Percentiles rank a stretch among this genome's conserved stretches.
Evolutionary conservation across 768 basidiomycete species (phyloP).

Genomic region (Hirschioporus abietinus): DNA sequence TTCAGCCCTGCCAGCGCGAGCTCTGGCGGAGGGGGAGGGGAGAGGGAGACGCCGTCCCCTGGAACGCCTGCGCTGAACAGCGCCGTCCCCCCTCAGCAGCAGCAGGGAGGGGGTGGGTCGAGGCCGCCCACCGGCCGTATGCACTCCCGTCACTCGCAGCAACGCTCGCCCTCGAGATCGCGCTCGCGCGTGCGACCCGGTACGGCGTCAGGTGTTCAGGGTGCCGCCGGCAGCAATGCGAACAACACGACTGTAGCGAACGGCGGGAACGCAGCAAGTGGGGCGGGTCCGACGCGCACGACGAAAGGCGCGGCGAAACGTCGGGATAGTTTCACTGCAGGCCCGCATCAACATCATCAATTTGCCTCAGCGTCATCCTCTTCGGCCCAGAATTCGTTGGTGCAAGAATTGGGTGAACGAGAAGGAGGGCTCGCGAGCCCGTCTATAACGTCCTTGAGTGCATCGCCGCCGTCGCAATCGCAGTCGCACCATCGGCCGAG

Average conservation of each 20-base stretch:
- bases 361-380: conserved; percentile 19
- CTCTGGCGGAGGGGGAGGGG: neutral
- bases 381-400: too few relatives aligned
- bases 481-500: neutral
- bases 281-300: conserved; percentile 45
- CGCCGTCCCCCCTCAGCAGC: neutral
- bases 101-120: neutral
- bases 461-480: neutral
- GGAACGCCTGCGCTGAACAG: neutral
- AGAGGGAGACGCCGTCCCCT: neutral
- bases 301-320: conserved; percentile 24
- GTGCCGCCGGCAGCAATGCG: too few relatives aligned
- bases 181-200: conserved; percentile 29
- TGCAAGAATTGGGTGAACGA: too few relatives aligned
- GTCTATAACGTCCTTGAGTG: neutral
- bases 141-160: conserved; percentile 15
- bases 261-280: conserved; percentile 24
- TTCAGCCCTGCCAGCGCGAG: neutral
- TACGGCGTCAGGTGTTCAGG: conserved; percentile 9
- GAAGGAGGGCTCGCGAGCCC: neutral
- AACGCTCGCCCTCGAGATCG: conserved; percentile 25
- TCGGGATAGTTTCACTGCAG: conserved; percentile 18
- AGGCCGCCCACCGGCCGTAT: neutral
- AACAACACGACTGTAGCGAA: neutral
- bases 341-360: conserved; percentile 26